A percentile compares a stretch with the other conserved stretches of the same genome.
phyloP scores from a whole-genome alignment of 257 asterid species.

The Avicennia marina region DNA sequence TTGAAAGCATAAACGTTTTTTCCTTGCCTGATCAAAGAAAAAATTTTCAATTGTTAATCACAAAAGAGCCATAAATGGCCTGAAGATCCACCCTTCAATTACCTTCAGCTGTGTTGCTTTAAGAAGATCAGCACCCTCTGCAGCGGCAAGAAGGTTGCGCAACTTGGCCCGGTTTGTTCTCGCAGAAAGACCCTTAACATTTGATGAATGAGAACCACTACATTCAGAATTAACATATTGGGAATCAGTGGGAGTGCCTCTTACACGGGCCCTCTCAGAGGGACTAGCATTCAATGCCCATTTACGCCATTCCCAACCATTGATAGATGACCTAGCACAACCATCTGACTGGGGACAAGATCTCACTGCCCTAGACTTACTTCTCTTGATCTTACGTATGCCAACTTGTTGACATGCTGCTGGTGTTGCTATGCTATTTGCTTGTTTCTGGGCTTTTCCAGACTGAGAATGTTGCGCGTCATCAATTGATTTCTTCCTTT shows the following conservation, averaged over 20 bases:
- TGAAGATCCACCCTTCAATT: conserved; percentile 21
- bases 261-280: conserved; percentile 59
- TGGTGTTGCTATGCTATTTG: conserved; percentile 38
- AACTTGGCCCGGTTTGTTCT: conserved; percentile 92
- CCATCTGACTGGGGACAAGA: conserved; percentile 71
- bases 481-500: conserved; percentile 48
- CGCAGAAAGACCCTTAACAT: conserved; percentile 80
- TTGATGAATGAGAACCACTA: conserved; percentile 45
- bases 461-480: conserved; percentile 38
- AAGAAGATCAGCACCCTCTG: conserved; percentile 97
- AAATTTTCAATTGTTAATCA: conserved; percentile 12
- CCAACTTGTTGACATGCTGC: conserved; percentile 32
- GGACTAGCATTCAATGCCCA: conserved; percentile 86
- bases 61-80: conserved; percentile 4
- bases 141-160: conserved; percentile 96
- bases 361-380: conserved; percentile 34
- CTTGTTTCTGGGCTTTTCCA: conserved; percentile 47
- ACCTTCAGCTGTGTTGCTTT: conserved; percentile 96
- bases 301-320: conserved; percentile 98
- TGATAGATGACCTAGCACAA: conserved; percentile 86
- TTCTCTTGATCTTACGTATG: conserved; percentile 27
- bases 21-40: conserved; percentile 68
- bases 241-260: conserved; percentile 54
- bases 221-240: conserved; percentile 36
- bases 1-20: conserved; percentile 84